These are phyloP conservation scores for Hypocrella siamensis DNA, from an alignment of 2,329 filamentous ascomycete species.

Conservation along the genomic window DNA sequence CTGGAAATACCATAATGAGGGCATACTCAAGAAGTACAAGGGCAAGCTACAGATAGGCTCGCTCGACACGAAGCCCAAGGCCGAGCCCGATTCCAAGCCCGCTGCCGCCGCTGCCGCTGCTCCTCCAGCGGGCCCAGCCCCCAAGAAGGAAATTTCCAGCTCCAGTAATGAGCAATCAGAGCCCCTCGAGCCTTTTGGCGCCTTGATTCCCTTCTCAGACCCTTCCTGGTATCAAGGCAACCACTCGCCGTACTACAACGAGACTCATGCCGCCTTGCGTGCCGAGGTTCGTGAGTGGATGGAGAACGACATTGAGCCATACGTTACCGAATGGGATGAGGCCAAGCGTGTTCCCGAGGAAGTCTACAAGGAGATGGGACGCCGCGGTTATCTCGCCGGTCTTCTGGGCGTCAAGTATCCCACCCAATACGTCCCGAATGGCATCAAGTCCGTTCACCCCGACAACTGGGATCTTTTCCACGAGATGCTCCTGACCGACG, in stretches of 20 bases:
- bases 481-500: conserved; percentile 88
- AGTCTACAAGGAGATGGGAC: conserved; percentile 93
- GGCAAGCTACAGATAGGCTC: conserved; percentile 68
- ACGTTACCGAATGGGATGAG: conserved; percentile 95
- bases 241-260: conserved; percentile 92
- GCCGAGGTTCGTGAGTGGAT: conserved; percentile 88
- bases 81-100: conserved; percentile 30
- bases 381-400: conserved; percentile 84
- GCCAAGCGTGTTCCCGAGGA: conserved; percentile 73
- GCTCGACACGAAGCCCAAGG: conserved; percentile 70
- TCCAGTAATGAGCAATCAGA: conserved; percentile 35
- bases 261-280: conserved; percentile 80
- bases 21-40: conserved; percentile 77
- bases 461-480: conserved; percentile 99
- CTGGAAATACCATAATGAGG: conserved; percentile 70
- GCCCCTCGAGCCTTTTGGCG: conserved; percentile 70
- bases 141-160: conserved; percentile 16
- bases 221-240: conserved; percentile 92
- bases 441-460: conserved; percentile 60
- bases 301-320: conserved; percentile 73
- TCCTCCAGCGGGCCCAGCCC: too few relatives aligned
- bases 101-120: conserved; percentile 11
- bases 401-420: conserved; percentile 76
- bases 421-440: conserved; percentile 48
- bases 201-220: conserved; percentile 80